These are phyloP conservation scores for Neofusicoccum sp. DNA, from an alignment of 2,329 filamentous ascomycete species.

Conservation along the genomic window DNA sequence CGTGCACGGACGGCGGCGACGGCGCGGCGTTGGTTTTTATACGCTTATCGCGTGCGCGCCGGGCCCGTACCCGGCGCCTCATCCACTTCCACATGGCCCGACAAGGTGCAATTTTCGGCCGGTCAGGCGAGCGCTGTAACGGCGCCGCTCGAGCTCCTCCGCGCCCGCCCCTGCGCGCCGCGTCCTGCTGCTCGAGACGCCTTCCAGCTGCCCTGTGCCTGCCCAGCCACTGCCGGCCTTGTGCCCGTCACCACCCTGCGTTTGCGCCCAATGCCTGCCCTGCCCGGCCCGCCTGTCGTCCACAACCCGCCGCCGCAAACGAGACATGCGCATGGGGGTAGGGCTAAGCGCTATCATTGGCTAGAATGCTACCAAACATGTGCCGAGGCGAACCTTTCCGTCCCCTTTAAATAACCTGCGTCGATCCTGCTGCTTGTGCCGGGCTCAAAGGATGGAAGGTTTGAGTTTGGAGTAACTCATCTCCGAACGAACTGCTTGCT, in stretches of 20 bases:
- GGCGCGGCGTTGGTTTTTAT: constrained; percentile 12
- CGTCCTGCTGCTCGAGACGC: too few species aligned
- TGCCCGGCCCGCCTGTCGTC: too few species aligned
- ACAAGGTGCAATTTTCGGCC: not conserved
- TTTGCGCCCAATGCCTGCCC: not conserved
- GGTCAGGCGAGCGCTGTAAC: not conserved
- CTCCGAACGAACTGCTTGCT: not conserved
- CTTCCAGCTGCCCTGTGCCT: too few species aligned
- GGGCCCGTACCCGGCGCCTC: not conserved
- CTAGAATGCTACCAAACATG: not conserved
- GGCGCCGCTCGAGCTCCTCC: not conserved
- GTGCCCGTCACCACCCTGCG: not conserved
- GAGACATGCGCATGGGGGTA: not conserved
- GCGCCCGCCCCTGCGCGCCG: not conserved
- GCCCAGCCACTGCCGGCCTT: too few species aligned
- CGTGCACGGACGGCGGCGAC: not conserved
- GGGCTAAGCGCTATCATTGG: not conserved
- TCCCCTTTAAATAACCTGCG: not conserved
- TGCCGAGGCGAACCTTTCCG: not conserved
- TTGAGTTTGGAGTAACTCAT: not conserved
- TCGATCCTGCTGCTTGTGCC: not conserved
- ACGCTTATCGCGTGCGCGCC: constrained; percentile 3
- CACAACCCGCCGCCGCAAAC: not conserved
- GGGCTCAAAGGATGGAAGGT: not conserved
- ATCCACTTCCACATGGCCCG: not conserved